Evolutionary conservation across 2,329 filamentous ascomycete species (phyloP), one percentile per base, ranked within the genome.

Genomic region (Trichoderma atroviride): DNA sequence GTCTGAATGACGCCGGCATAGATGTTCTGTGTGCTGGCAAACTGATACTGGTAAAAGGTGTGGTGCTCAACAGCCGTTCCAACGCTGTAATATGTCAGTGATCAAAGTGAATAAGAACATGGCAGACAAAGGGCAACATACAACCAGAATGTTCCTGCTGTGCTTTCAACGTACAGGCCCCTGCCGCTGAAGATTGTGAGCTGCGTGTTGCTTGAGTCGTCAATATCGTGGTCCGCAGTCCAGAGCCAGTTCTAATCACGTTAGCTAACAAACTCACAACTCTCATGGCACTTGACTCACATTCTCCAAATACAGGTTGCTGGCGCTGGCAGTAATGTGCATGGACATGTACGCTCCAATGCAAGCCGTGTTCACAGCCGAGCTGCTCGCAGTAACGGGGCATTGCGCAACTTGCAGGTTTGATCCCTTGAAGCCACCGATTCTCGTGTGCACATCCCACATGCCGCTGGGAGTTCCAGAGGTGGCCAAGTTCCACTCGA

Each of bases 1-100:
- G 87, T 88, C 76, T 92, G 90, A 69, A 92, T 88, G 58, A 89
- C 79, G 24, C 84, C 86, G 81, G 90, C 86, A 73, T 83, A 86
- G 72, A 87, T 74, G 74, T 85, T 83, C 69, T 80, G 78, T 0
- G 85, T 84, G 31, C 79, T 78, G 52, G 77, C 76, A 75, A 85
- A 64, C 16, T 72, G 56, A 78, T 87, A 87, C 73, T 88, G 83
- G 72, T 85, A 86, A 43, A 86, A 75, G 13, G 83, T 79, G 4
- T 77, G 79, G 77, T 88, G 85, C 75, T 87, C 85, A 61, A 68
- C 65, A 22, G 65, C 65, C 6, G 65, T 68, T 70, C 62, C 68
- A 78, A 79, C 82, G 7, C 63, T 66, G 13, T 57, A 13, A 19
- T n/a, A 14, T 19, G 52, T 66, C 33, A 66, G 63, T 50, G 16